Percentiles rank a stretch among this genome's conserved stretches.
Evolutionary conservation across 2,329 filamentous ascomycete genomes (phyloP).

Genomic region (Chrysosphaeria jannelii): DNA sequence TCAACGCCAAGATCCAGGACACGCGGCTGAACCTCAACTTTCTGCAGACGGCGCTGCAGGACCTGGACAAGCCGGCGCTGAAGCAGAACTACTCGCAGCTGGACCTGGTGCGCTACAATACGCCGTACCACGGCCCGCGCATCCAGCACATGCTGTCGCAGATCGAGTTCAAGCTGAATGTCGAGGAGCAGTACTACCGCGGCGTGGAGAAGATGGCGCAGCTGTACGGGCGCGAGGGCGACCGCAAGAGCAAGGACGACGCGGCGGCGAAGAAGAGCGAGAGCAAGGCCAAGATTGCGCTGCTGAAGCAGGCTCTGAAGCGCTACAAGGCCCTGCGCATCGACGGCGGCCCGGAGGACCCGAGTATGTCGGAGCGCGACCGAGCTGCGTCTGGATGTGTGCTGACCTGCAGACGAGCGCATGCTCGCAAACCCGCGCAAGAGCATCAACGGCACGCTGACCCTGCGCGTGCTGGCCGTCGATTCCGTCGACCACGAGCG

Average conservation of each 20-base stretch:
- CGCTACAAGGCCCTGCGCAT: constrained; percentile 94
- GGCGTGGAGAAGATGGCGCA: constrained; percentile 99
- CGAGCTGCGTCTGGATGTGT: too few relatives aligned
- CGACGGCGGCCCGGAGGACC: constrained; percentile 55
- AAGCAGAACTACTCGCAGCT: neutral
- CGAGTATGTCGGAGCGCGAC: too few relatives aligned
- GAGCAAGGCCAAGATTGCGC: constrained; percentile 91
- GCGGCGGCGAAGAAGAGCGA: constrained; percentile 72
- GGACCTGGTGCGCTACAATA: constrained; percentile 98
- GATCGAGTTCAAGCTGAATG: constrained; percentile 93
- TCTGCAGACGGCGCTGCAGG: neutral
- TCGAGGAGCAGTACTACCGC: constrained; percentile 96
- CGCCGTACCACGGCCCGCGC: constrained; percentile 73
- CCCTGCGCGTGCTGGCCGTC: constrained; percentile 62
- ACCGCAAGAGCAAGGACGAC: constrained; percentile 82
- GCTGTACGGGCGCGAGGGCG: constrained; percentile 87
- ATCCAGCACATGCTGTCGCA: constrained; percentile 98
- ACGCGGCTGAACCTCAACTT: constrained; percentile 64
- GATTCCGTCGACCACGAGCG: constrained; percentile 87
- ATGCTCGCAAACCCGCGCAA: constrained; percentile 87
- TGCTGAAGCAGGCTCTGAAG: constrained; percentile 84
- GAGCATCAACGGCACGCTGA: constrained; percentile 73
- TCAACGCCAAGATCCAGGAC: constrained; percentile 85
- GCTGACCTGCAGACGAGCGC: too few relatives aligned
- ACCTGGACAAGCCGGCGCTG: neutral